phyloP scores from a whole-genome alignment of 257 asterid species.

The Mitragyna speciosa region DNA sequence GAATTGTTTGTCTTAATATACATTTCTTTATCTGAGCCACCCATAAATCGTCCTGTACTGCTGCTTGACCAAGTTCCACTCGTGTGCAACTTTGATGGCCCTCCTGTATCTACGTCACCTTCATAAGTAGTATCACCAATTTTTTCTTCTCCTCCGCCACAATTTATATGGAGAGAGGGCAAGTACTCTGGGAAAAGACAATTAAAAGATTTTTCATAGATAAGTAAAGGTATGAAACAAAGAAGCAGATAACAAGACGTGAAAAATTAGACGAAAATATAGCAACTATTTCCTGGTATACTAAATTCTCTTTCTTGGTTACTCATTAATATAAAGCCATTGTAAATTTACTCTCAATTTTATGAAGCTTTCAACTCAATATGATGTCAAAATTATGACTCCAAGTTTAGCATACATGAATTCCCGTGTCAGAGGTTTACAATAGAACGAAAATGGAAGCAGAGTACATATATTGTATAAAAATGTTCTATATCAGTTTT shows the following conservation, averaged over 20 bases:
- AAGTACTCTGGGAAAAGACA: neutral
- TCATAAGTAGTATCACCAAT: constrained; percentile 34
- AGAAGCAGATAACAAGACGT: neutral
- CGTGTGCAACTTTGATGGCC: constrained; percentile 35
- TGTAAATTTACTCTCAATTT: too few species aligned
- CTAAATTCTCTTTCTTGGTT: neutral
- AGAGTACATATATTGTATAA: too few species aligned
- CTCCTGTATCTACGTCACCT: constrained; percentile 36
- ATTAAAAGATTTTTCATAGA: neutral
- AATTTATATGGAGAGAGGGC: constrained; percentile 15
- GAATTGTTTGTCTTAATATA: constrained; percentile 18
- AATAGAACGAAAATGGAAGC: too few species aligned
- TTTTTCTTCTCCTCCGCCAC: constrained; percentile 35
- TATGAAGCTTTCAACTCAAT: too few species aligned
- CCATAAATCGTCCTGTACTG: constrained; percentile 64
- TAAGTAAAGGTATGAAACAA: neutral
- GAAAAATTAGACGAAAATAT: neutral
- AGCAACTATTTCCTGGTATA: neutral
- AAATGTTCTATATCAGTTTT: too few species aligned
- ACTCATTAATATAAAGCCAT: neutral
- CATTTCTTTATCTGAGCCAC: constrained; percentile 23
- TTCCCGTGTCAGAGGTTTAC: neutral
- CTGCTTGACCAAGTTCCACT: constrained; percentile 52
- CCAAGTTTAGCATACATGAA: too few species aligned
- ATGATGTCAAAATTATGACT: neutral